Evolutionary conservation across 495 filamentous ascomycete species (phyloP).

Genomic region (Aspergillus baeticus): DNA sequence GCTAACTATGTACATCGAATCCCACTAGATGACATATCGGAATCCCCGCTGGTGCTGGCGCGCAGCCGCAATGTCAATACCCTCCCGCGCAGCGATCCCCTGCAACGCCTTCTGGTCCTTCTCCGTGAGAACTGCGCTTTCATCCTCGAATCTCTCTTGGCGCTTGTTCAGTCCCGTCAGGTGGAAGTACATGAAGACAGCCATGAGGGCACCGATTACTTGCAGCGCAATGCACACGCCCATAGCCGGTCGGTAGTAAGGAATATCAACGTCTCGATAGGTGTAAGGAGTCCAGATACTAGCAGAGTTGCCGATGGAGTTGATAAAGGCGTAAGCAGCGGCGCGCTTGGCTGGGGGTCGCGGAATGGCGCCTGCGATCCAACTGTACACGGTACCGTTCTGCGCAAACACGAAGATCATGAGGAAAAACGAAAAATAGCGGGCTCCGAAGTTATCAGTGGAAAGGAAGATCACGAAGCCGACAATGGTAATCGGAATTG

Average conservation of each 20-base stretch:
- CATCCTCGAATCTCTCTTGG: constrained; percentile 45
- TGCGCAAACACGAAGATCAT: constrained; percentile 55
- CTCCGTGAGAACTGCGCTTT: constrained; percentile 37
- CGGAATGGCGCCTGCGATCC: constrained; percentile 52
- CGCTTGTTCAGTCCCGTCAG: constrained; percentile 43
- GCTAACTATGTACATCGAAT: background rate
- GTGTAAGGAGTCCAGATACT: constrained; percentile 57
- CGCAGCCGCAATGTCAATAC: constrained; percentile 45
- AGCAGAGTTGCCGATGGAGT: constrained; percentile 51
- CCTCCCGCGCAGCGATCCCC: constrained; percentile 47
- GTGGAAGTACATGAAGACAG: constrained; percentile 42
- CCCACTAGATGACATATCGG: constrained; percentile 34
- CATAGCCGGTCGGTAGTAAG: constrained; percentile 46
- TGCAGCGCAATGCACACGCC: constrained; percentile 49
- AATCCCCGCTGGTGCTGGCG: constrained; percentile 48
- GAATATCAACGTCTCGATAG: constrained; percentile 36
- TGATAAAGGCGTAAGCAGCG: constrained; percentile 55
- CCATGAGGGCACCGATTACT: constrained; percentile 33
- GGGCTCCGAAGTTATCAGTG: constrained; percentile 43
- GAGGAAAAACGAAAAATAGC: constrained; percentile 55
- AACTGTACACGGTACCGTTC: constrained; percentile 53
- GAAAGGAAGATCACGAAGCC: constrained; percentile 54
- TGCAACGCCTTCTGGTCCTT: constrained; percentile 43
- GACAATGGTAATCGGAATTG: constrained; percentile 47
- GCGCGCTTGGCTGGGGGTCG: constrained; percentile 55